phyloP scores from a whole-genome alignment of 345 rosid genomes.

The Anastatica hierochuntica region DNA sequence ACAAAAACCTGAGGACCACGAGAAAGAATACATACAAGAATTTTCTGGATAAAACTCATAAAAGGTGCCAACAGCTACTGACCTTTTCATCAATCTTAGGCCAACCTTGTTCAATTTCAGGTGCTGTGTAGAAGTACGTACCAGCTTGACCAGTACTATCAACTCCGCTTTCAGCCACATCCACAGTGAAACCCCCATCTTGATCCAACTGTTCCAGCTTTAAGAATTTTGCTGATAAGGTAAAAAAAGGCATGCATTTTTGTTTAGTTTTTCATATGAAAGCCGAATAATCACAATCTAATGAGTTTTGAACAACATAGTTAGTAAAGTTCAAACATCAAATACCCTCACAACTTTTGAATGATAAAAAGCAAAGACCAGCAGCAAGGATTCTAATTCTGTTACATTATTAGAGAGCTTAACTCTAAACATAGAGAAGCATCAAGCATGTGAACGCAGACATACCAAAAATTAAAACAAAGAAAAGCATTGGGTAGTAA shows the following conservation, averaged over 20 bases:
- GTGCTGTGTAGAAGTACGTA: slow-evolving; percentile 93
- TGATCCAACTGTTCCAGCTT: slow-evolving; percentile 91
- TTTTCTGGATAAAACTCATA: slow-evolving; percentile 13
- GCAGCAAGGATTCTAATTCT: slow-evolving; percentile 5
- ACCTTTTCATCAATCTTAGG: slow-evolving; percentile 99
- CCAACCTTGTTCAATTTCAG: slow-evolving; percentile 98
- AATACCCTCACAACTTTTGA: neutral
- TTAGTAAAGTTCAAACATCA: neutral
- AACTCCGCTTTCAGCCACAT: slow-evolving; percentile 56
- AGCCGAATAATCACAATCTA: neutral
- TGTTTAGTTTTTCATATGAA: neutral
- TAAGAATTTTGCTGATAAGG: slow-evolving; percentile 74
- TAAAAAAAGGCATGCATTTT: slow-evolving; percentile 3
- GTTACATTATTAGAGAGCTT: neutral
- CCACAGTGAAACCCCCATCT: slow-evolving; percentile 49
- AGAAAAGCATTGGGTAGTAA: slow-evolving; percentile 16
- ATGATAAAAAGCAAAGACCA: neutral
- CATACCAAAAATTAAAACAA: neutral
- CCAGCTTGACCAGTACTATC: slow-evolving; percentile 95
- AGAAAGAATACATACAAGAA: neutral
- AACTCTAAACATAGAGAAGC: slow-evolving; percentile 2
- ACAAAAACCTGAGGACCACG: neutral
- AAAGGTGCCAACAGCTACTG: slow-evolving; percentile 7
- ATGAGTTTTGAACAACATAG: neutral
- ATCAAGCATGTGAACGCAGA: neutral